A percentile compares a stretch with the other conserved stretches of the same genome.
These are phyloP conservation scores for Penicillium brevicompactum DNA, from an alignment of 2,329 filamentous ascomycete species.

Conservation along the genomic window DNA sequence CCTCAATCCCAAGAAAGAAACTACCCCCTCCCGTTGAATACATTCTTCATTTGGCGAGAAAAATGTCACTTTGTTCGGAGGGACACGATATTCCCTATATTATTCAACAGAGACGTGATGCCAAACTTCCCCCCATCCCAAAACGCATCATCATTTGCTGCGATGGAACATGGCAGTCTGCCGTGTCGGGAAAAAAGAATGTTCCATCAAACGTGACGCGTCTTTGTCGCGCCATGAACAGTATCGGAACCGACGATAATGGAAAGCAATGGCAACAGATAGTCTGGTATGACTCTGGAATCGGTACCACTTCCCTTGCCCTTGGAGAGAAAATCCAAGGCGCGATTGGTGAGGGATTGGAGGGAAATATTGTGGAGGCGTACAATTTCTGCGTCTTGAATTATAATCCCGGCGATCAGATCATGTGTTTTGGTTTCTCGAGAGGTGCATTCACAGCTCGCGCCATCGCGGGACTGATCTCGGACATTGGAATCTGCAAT, in stretches of 20 bases:
- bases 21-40: neutral
- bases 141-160: conserved; percentile 38
- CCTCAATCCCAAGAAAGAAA: neutral
- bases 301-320: conserved; percentile 29
- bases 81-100: neutral
- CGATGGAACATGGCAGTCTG: conserved; percentile 37
- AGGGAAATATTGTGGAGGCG: conserved; percentile 23
- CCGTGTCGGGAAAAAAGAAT: conserved; percentile 33
- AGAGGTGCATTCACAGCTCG: conserved; percentile 23
- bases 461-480: conserved; percentile 23
- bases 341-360: conserved; percentile 19
- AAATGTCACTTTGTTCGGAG: conserved; percentile 5
- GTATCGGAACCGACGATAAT: conserved; percentile 26
- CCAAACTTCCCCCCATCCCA: conserved; percentile 4
- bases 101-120: conserved; percentile 6
- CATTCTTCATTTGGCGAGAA: neutral
- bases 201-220: conserved; percentile 36
- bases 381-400: conserved; percentile 26
- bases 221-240: conserved; percentile 32
- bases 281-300: conserved; percentile 37
- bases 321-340: conserved; percentile 30
- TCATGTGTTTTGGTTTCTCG: conserved; percentile 26
- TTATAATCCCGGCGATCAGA: conserved; percentile 21
- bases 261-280: conserved; percentile 31
- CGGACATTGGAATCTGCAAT: conserved; percentile 22